Base-by-base conservation (phyloP, 108 stramenopile species). In the Cylindrotheca closterium region DNA sequence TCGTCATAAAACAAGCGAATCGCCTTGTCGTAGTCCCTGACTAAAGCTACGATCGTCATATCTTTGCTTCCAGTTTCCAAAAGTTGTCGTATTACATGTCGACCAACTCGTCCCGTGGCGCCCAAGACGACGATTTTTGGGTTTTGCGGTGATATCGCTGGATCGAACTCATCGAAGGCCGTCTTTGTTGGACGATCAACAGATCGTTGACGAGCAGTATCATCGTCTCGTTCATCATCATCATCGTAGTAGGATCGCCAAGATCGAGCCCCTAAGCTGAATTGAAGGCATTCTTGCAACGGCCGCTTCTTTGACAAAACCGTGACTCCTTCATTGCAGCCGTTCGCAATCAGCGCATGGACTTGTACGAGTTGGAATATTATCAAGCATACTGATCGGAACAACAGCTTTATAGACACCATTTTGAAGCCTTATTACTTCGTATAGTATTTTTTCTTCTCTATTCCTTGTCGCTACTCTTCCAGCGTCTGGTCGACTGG, bases 121-220 rank as follows among this genome's bases (percentile, higher is more conserved):
- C 89, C 89, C 31, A 87, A 66, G 0, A 91, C 82, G 8, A 87
- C 86, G 62, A 83, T 79, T 47, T 83, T 83, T 17, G 74, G 74
- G 32, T 73, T 73, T n/a, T 47, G 15, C 4, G 79, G 79, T 3
- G 69, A 34, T 2, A 73, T 47, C 1, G 19, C 21, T 37, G 72
- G 67, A 25, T 58, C 72, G 22, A 66, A 42, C 4, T 29, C 10
- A 45, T 60, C 77, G 8, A 72, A 53, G 7, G 60, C 22, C 1
- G 77, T 71, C 51, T 72, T 50, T 15, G 77, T 78, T 4, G 67
- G 61, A 18, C 64, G 65, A 62, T 67, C 59, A 25, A 30, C 31
- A 7, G 37, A 42, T 42, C 58, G 58, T 58, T 58, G 31, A 2
- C 58, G 58, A 37, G 19, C 31, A 19, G 17, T 58, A 30, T 30